Evolutionary conservation across 352 stramenopile species (phyloP), one percentile per base, ranked within the genome.

Genomic region (Phytopythium kandeliae): DNA sequence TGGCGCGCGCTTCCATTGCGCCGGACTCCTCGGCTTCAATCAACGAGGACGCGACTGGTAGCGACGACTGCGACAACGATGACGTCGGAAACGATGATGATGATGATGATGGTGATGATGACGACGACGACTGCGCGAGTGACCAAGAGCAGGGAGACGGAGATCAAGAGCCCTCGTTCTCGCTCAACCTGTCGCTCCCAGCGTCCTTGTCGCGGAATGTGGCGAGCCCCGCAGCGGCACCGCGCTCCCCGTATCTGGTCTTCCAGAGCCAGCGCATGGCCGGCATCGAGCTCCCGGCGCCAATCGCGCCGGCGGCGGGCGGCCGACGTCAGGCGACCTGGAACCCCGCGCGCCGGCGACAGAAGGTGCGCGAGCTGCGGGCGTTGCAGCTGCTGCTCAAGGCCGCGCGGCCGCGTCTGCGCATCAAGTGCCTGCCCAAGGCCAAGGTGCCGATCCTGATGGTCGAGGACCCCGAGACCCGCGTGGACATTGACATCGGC

Each of bases 371-470:
- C 9, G 62, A 69, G 21, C 28, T 90, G 42, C 63, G 77, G 30
- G 72, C 69, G 21, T 51, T 90, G 40, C 79, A 86, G 58, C 60
- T 74, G 35, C 25, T 90, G 25, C 40, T 90, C 4, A 61, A 72
- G 25, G 49, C 49, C 0, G 58, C 81, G n/a, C 76, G 72, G 10
- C 74, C 76, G 9, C 58, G 74, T 25, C 75, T 78, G 16, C 64
- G 78, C 34, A 51, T 90, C 36, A 86, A 87, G 46, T 86, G 71
- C 26, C 51, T 90, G 37, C 65, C 66, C 43, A 88, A 88, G 55
- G 79, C 79, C 38, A 85, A 81, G 60, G 79, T 85, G 52, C 79
- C 79, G 17, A 90, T 90, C 57, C 63, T 90, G 25, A 86, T 86
- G 68, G 63, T 86, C 35, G 48, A 66, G 22, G 76, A 90, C 41